Percentiles rank a stretch among this genome's conserved stretches.
Conservation (phyloP, 257 asterid species). For the Nicotiana otophora region DNA sequence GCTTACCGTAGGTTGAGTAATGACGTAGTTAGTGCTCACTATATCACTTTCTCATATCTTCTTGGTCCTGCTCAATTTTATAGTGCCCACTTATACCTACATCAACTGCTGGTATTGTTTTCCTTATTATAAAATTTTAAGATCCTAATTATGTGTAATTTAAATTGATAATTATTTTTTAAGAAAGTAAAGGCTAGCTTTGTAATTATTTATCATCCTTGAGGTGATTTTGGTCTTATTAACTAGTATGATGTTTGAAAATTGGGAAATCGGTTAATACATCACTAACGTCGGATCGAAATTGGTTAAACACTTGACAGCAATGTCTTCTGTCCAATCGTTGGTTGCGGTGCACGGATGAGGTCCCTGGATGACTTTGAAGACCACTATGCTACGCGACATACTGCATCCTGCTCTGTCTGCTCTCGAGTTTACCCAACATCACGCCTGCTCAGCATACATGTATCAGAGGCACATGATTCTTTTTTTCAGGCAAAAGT, state of each 20-base stretch:
- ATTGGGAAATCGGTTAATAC: neutral
- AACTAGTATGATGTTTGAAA: neutral
- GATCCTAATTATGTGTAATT: neutral
- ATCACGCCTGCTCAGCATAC: conserved; percentile 79
- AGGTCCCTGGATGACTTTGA: conserved; percentile 77
- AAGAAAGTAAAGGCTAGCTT: neutral
- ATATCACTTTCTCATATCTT: neutral
- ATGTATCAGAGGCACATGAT: conserved; percentile 91
- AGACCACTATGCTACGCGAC: conserved; percentile 82
- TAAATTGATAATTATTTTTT: neutral
- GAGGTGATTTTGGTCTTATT: neutral
- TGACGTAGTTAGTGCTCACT: neutral
- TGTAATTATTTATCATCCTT: neutral
- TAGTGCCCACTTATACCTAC: neutral
- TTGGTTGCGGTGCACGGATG: conserved; percentile 70
- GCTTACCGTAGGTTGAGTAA: neutral
- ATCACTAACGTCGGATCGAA: neutral
- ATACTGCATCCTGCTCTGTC: conserved; percentile 83
- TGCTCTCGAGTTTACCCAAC: conserved; percentile 94
- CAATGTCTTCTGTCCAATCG: conserved; percentile 67
- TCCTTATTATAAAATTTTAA: neutral
- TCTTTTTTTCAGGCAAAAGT: conserved; percentile 95
- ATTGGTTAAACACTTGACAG: conserved; percentile 23
- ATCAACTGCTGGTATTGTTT: neutral
- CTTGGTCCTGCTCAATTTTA: neutral